Conservation (phyloP, 148 eudicot genomes). For the Beta vulgaris region DNA sequence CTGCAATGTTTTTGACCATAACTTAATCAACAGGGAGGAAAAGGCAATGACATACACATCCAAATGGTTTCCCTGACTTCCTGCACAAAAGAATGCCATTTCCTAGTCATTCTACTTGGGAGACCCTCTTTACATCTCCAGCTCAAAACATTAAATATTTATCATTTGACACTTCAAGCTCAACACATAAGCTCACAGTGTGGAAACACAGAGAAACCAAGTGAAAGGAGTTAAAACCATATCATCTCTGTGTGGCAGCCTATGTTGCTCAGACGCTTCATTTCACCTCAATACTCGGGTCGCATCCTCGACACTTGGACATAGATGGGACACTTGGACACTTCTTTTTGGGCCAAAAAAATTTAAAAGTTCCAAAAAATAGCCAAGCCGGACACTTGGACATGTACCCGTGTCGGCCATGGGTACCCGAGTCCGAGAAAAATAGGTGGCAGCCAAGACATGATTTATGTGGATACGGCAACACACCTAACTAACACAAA, state of each 20-base stretch:
- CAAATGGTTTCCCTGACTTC: background rate
- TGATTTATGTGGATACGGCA: background rate
- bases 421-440: too few relatives aligned
- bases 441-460: too few relatives aligned
- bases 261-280: too few relatives aligned
- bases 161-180: background rate
- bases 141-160: background rate
- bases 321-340: too few relatives aligned
- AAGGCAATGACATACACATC: background rate
- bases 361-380: too few relatives aligned
- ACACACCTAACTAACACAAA: background rate
- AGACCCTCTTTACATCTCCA: background rate
- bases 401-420: too few relatives aligned
- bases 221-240: background rate
- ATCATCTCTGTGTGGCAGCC: background rate
- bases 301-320: too few relatives aligned
- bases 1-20: background rate
- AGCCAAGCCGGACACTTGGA: too few relatives aligned
- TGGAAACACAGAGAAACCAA: background rate
- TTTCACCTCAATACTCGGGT: too few relatives aligned
- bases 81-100: background rate
- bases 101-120: background rate
- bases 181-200: background rate
- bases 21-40: background rate
- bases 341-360: too few relatives aligned